A percentile compares a stretch with the other conserved stretches of the same genome.
phyloP scores from a whole-genome alignment of 768 basidiomycete species.

The Rhodotorula kratochvilovae region DNA sequence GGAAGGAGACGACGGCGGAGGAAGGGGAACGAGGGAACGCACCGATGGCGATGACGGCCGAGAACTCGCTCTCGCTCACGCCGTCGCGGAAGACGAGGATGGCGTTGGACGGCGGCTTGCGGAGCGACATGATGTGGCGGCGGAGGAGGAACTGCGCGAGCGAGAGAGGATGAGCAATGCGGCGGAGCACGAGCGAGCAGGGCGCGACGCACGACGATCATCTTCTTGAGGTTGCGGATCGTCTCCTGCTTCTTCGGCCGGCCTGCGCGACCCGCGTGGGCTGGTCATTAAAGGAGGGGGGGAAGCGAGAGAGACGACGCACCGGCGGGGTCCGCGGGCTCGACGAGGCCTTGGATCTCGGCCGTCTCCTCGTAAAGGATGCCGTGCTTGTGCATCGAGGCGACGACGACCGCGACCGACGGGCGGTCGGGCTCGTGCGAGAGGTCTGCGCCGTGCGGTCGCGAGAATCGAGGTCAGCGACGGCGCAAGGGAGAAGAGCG shows the following conservation, averaged over 20 bases:
- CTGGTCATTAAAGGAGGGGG: background rate
- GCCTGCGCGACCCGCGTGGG: background rate
- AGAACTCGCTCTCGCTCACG: slow-evolving; percentile 15
- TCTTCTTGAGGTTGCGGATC: slow-evolving; percentile 1
- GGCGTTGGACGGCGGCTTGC: background rate
- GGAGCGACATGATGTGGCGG: background rate
- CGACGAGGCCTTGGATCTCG: slow-evolving; percentile 4
- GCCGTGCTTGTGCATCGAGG: background rate
- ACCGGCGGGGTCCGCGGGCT: slow-evolving; percentile 1
- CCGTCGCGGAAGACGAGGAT: slow-evolving; percentile 32
- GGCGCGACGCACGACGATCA: slow-evolving; percentile 11
- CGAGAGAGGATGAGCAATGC: background rate
- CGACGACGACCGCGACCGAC: slow-evolving; percentile 18
- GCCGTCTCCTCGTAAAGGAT: slow-evolving; percentile 10
- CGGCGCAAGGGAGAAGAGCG: too few species aligned
- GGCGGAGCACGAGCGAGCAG: background rate
- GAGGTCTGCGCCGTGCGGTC: slow-evolving; percentile 12
- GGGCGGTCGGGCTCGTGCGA: slow-evolving; percentile 22
- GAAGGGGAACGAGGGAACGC: too few species aligned
- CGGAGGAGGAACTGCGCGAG: slow-evolving; percentile 13
- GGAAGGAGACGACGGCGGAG: background rate
- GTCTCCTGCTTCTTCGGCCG: slow-evolving; percentile 11
- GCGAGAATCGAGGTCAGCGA: background rate
- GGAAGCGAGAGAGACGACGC: background rate
- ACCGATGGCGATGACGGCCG: background rate